Conservation (phyloP, 2,329 filamentous ascomycete genomes). For the Aspergillus uvarum region DNA sequence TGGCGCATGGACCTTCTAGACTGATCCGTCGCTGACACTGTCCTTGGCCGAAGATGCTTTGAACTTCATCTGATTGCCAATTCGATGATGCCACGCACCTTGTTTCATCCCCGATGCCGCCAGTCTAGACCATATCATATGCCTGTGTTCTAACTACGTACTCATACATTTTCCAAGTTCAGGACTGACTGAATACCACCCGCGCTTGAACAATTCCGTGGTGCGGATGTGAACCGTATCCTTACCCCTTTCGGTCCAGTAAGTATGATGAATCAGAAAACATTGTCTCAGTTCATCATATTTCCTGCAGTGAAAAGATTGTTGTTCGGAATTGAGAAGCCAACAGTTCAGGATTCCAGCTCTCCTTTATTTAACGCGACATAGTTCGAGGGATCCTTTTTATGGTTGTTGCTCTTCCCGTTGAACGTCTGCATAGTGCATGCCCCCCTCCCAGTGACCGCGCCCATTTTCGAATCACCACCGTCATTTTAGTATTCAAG, state of each 20-base stretch:
- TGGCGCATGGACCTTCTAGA: slow-evolving; percentile 11
- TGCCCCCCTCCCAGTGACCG: not conserved
- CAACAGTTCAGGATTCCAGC: not conserved
- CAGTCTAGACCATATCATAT: not conserved
- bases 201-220: slow-evolving; percentile 1
- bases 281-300: not conserved
- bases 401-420: not conserved
- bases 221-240: slow-evolving; percentile 6
- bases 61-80: slow-evolving; percentile 11
- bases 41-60: slow-evolving; percentile 11
- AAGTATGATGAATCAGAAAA: slow-evolving; percentile 20
- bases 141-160: not conserved
- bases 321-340: not conserved
- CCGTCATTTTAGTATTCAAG: slow-evolving; percentile 1
- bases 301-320: not conserved
- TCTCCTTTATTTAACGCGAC: not conserved
- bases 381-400: not conserved
- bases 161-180: not conserved
- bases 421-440: not conserved
- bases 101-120: slow-evolving; percentile 13
- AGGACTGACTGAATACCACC: not conserved
- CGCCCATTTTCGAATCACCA: not conserved
- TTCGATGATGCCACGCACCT: slow-evolving; percentile 21
- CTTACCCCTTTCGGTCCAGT: slow-evolving; percentile 13
- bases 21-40: slow-evolving; percentile 10